Base-by-base conservation (phyloP, 441 rosid species). In the Kokia cookei region DNA sequence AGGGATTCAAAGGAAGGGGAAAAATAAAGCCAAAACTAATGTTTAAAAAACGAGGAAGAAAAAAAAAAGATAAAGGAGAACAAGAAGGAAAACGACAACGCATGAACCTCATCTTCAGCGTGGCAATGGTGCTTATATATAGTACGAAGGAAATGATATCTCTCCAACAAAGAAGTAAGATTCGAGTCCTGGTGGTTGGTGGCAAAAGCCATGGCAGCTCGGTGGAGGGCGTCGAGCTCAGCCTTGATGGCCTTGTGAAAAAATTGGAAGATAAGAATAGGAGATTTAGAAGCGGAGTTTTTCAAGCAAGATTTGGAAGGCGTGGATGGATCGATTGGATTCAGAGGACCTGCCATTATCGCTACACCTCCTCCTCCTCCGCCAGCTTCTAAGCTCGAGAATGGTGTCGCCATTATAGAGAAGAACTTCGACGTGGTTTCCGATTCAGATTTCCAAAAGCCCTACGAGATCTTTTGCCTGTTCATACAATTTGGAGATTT, bases 111-210 rank as follows among this genome's bases (percentile, higher is more conserved):
- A 72, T 90, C 95, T 76, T 90, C 95, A 22, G 93, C 95, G 81
- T 84, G 81, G 85, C 89, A 90, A 82, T 90, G 95, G 79, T 90
- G 89, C 85, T 81, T 87, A 55, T 90, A 90, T 60, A 90, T 86
- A 22, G 84, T 55, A 48, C 90, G 87, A 47, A 90, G 69, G 63
- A 90, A 86, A 71, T 78, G 88, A 74, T 80, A 90, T 57, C 83
- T 77, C 77, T 86, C 79, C 63, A 83, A 65, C 83, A 90, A 83
- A 19, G 86, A 86, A 69, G 73, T 65, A 35, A 87, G 79, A 76
- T 83, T 88, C 17, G 83, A 86, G 5, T 78, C 86, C 14, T 68
- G 75, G 15, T 42, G 74, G 58, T 74, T 67, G 32, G 86, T 82
- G 63, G 89, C 95, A 35, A 86, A 78, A 58, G 86, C 82, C 76